These are phyloP conservation scores for Cyphellophora attinorum DNA, from an alignment of 2,329 filamentous ascomycete genomes.

Conservation along the genomic window DNA sequence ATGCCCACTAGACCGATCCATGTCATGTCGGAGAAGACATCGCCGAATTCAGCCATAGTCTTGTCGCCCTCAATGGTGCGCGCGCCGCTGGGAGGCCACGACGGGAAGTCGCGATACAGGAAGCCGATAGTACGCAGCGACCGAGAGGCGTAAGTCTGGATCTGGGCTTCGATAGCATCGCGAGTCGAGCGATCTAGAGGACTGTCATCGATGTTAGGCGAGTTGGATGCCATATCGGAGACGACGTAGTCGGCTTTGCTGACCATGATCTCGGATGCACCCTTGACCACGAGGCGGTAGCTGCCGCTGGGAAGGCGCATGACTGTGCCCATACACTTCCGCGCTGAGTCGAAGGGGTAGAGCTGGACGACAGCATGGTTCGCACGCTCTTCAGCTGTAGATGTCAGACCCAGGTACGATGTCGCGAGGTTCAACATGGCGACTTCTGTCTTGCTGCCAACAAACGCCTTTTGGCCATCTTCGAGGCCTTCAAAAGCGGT, in stretches of 20 bases:
- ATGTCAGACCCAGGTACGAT: conserved; percentile 55
- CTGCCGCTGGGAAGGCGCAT: conserved; percentile 25
- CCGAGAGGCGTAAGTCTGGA: conserved; percentile 34
- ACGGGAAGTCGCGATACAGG: conserved; percentile 62
- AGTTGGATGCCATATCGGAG: conserved; percentile 19
- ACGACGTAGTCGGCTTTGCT: conserved; percentile 25
- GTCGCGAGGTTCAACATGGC: conserved; percentile 60
- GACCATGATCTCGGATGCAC: conserved; percentile 38
- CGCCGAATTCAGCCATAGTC: conserved; percentile 55
- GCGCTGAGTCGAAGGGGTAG: conserved; percentile 65
- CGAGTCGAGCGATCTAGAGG: conserved; percentile 8
- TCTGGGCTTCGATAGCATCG: conserved; percentile 22
- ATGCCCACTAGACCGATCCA: conserved; percentile 66
- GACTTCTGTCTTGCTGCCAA: conserved; percentile 71
- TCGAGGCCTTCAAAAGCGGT: conserved; percentile 68
- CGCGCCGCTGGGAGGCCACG: conserved; percentile 54
- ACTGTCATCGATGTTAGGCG: neutral
- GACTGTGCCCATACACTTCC: conserved; percentile 54
- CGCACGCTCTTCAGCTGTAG: conserved; percentile 53
- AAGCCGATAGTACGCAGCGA: conserved; percentile 69
- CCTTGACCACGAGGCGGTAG: conserved; percentile 39
- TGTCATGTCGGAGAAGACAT: conserved; percentile 61
- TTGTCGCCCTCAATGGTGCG: conserved; percentile 50
- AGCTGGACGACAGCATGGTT: conserved; percentile 55
- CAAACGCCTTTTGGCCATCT: conserved; percentile 56